Conservation (phyloP, 228 moss, liverwort and hornwort genomes). For the Sphagnum fallax region DNA sequence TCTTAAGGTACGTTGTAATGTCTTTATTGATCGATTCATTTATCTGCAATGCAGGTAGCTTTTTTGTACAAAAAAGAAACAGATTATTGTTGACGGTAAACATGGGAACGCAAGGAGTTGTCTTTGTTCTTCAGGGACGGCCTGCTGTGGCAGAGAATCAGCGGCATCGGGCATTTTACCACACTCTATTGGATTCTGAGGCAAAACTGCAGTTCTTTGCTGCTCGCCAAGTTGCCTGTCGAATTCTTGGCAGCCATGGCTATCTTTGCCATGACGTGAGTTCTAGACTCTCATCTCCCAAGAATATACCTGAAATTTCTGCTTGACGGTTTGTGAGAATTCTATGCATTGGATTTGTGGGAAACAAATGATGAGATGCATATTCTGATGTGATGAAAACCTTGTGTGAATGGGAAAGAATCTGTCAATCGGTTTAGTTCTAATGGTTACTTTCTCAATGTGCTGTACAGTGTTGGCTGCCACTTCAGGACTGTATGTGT, state of each 20-base stretch:
- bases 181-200: constrained; percentile 72
- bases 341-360: not conserved
- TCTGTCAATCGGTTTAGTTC: no score
- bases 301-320: not conserved
- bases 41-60: not conserved
- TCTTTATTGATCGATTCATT: no score
- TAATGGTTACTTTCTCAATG: no score
- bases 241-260: constrained; percentile 83
- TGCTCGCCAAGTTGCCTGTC: constrained; percentile 90
- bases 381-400: no score
- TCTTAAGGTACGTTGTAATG: constrained; percentile 45
- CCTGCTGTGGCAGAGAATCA: constrained; percentile 79
- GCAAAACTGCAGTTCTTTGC: constrained; percentile 79
- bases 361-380: constrained; percentile 1
- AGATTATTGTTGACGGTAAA: no score
- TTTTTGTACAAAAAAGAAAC: not conserved
- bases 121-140: constrained; percentile 52
- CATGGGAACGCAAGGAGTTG: not conserved
- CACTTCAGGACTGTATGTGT: constrained; percentile 85
- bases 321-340: not conserved
- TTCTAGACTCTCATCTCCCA: not conserved
- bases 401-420: no score
- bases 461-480: constrained; percentile 83
- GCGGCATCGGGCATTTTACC: constrained; percentile 82
- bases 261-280: constrained; percentile 76